These are phyloP conservation scores for Mycena alexandri DNA, from an alignment of 768 basidiomycete genomes.

Conservation along the genomic window DNA sequence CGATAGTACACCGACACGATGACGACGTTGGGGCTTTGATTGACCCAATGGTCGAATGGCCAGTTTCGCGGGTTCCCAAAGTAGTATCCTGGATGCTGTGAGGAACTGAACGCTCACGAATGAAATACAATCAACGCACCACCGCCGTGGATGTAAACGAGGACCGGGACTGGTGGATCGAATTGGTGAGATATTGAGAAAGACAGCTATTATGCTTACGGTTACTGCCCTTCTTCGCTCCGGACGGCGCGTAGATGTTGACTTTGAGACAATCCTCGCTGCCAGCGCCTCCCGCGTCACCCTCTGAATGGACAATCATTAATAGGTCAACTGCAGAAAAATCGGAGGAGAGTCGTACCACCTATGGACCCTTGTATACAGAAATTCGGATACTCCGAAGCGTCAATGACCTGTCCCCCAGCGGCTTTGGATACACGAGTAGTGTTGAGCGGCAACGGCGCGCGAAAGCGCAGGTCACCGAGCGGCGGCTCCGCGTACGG, in stretches of 20 bases:
- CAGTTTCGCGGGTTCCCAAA: slow-evolving; percentile 74
- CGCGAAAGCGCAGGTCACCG: slow-evolving; percentile 64
- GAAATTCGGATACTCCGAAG: slow-evolving; percentile 66
- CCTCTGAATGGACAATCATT: slow-evolving; percentile 46
- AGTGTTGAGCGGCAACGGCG: slow-evolving; percentile 65
- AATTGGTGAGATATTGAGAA: not conserved
- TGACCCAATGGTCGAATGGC: slow-evolving; percentile 76
- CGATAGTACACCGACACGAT: slow-evolving; percentile 78
- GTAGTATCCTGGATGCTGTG: slow-evolving; percentile 57
- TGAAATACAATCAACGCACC: slow-evolving; percentile 41
- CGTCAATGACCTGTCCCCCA: slow-evolving; percentile 59
- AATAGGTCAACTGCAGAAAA: not conserved
- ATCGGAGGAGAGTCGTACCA: slow-evolving; percentile 43
- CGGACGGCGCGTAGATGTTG: slow-evolving; percentile 71
- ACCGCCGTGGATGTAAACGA: slow-evolving; percentile 65
- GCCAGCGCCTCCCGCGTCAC: slow-evolving; percentile 73
- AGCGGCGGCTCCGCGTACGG: slow-evolving; percentile 73
- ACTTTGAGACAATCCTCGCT: slow-evolving; percentile 77
- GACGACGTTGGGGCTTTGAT: slow-evolving; percentile 72
- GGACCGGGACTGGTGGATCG: slow-evolving; percentile 54
- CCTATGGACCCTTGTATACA: slow-evolving; percentile 71
- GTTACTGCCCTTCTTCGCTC: slow-evolving; percentile 59
- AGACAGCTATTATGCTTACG: slow-evolving; percentile 48
- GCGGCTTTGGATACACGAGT: slow-evolving; percentile 53
- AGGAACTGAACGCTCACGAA: not conserved